A percentile compares a stretch with the other conserved stretches of the same genome.
phyloP scores from a whole-genome alignment of 1,139 yeast species.

The Hyphopichia khmerensis region DNA sequence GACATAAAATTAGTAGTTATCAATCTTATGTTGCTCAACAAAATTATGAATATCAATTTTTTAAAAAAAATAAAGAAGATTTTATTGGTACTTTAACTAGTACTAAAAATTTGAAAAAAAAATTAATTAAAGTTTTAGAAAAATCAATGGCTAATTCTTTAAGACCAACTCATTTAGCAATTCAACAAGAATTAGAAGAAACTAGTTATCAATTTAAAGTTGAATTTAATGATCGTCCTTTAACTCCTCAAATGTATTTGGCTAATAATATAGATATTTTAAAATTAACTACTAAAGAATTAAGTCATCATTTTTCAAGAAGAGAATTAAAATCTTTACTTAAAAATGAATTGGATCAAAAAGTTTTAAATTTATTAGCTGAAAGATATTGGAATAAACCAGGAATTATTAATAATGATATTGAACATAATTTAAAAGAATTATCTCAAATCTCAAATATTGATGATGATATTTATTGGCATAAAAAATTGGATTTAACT shows the following conservation, averaged over 20 bases:
- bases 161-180: constrained; percentile 82
- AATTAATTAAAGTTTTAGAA: constrained; percentile 83
- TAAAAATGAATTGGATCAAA: constrained; percentile 85
- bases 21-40: constrained; percentile 62
- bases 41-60: constrained; percentile 58
- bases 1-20: constrained; percentile 37
- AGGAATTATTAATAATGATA: constrained; percentile 13
- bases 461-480: constrained; percentile 82
- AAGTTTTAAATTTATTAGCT: constrained; percentile 81
- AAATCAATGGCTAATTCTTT: constrained; percentile 87
- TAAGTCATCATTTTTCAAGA: constrained; percentile 80
- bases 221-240: constrained; percentile 89
- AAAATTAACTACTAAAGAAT: constrained; percentile 83
- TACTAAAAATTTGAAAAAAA: constrained; percentile 71
- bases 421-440: constrained; percentile 55
- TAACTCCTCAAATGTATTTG: constrained; percentile 90
- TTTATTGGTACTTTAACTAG: constrained; percentile 72
- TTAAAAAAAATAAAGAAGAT: constrained; percentile 58
- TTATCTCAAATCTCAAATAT: constrained; percentile 47
- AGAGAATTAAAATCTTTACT: constrained; percentile 76
- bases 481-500: constrained; percentile 77
- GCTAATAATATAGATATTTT: constrained; percentile 89
- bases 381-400: constrained; percentile 90
- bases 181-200: constrained; percentile 91
- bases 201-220: constrained; percentile 92